Percentiles rank a stretch among this genome's conserved stretches.
Evolutionary conservation across 305 asterid genomes (phyloP).

Genomic region (Solanum aculeatissimum): DNA sequence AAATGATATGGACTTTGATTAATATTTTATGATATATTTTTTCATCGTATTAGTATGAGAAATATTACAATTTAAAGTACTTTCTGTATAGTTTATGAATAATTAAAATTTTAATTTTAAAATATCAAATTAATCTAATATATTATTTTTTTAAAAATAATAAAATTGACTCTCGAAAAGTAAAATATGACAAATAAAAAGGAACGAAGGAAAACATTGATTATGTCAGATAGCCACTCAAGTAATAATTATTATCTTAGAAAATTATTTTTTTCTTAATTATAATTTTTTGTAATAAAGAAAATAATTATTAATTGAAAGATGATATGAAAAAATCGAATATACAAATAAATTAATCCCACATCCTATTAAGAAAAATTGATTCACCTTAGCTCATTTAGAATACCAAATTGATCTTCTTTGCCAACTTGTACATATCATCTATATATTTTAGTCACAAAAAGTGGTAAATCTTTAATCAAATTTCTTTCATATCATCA

Average conservation of each 20-base stretch:
- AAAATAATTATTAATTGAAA: background rate
- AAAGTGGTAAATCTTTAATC: background rate
- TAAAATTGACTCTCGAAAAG: too few relatives aligned
- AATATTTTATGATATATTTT: too few relatives aligned
- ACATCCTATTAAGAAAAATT: background rate
- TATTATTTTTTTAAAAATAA: too few relatives aligned
- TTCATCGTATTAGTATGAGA: too few relatives aligned
- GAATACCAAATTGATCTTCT: constrained; percentile 10
- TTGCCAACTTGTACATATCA: background rate
- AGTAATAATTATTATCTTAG: background rate
- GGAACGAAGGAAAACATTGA: background rate
- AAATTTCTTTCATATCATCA: constrained; percentile 6
- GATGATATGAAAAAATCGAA: background rate
- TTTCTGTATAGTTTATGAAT: too few relatives aligned
- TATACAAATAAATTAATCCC: constrained; percentile 10
- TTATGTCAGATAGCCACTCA: background rate
- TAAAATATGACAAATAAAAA: too few relatives aligned
- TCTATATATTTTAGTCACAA: background rate
- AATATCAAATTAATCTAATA: too few relatives aligned
- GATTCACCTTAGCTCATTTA: constrained; percentile 26
- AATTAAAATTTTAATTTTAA: too few relatives aligned
- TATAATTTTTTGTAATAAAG: background rate
- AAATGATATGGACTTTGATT: too few relatives aligned
- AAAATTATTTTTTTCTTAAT: background rate
- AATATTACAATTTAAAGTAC: too few relatives aligned